phyloP scores from a whole-genome alignment of 441 rosid species.

The Biscutella laevigata region DNA sequence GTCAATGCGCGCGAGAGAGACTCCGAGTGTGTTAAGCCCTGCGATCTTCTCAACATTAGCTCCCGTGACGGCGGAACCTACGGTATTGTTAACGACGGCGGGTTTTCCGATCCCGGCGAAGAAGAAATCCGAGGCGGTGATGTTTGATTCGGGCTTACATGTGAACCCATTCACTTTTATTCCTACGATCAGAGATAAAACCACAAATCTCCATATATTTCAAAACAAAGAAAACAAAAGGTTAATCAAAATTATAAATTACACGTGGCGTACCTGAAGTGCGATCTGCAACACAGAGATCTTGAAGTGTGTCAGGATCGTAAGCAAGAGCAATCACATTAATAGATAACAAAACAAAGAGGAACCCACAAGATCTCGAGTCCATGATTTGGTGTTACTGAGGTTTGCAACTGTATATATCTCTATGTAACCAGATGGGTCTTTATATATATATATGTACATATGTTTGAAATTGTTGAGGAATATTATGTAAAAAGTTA shows the following conservation, averaged over 20 bases:
- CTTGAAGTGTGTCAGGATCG: conserved; percentile 78
- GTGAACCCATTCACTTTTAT: conserved; percentile 62
- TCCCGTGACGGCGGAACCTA: conserved; percentile 56
- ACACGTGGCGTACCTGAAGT: conserved; percentile 37
- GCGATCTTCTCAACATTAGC: conserved; percentile 75
- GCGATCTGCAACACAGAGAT: conserved; percentile 58
- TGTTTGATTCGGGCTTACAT: conserved; percentile 55
- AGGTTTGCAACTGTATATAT: conserved; percentile 4
- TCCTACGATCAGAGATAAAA: too few species aligned
- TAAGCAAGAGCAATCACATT: conserved; percentile 28
- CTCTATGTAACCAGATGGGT: background rate
- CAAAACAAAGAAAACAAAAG: background rate
- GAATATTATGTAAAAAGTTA: conserved; percentile 7
- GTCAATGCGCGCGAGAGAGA: conserved; percentile 68
- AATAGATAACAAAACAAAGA: conserved; percentile 27
- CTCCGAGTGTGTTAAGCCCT: conserved; percentile 85
- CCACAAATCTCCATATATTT: background rate
- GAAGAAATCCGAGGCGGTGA: conserved; percentile 61
- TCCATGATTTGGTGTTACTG: conserved; percentile 23
- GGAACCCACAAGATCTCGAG: conserved; percentile 14
- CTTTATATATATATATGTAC: background rate
- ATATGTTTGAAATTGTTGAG: conserved; percentile 4
- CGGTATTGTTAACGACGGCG: conserved; percentile 40
- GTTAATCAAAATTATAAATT: background rate
- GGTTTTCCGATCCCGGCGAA: conserved; percentile 55